Conservation (phyloP, 345 rosid species). For the Populus deltoides region DNA sequence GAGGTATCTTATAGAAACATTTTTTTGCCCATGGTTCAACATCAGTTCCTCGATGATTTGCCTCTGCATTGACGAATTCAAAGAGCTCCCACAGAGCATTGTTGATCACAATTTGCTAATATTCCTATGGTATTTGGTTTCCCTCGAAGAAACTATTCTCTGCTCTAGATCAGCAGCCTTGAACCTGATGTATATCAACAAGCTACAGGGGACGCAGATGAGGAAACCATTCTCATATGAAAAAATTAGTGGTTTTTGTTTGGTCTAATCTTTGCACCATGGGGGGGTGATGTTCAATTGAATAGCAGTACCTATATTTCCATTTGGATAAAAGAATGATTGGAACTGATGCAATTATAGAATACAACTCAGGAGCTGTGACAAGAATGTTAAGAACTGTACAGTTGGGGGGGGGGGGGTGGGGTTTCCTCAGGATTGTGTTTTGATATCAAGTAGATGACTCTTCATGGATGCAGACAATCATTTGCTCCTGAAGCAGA, state of each 20-base stretch:
- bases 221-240: not conserved
- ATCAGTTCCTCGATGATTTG: not conserved
- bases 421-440: slow-evolving; percentile 2
- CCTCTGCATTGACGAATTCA: too few species aligned
- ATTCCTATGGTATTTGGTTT: not conserved
- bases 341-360: not conserved
- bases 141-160: not conserved
- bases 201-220: not conserved
- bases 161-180: not conserved
- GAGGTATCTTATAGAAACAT: too few species aligned
- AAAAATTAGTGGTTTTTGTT: not conserved
- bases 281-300: not conserved
- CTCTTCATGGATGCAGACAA: not conserved
- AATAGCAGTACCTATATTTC: not conserved
- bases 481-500: not conserved
- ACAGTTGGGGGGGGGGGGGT: not conserved
- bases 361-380: not conserved
- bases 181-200: not conserved
- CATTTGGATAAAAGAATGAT: not conserved
- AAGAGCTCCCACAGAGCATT: too few species aligned
- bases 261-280: not conserved
- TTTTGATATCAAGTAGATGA: not conserved
- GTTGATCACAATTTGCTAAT: too few species aligned
- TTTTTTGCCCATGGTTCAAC: not conserved
- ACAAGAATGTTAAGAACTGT: not conserved